These are phyloP conservation scores for Starmerella roubikii DNA, from an alignment of 805 yeast species.

Conservation along the genomic window DNA sequence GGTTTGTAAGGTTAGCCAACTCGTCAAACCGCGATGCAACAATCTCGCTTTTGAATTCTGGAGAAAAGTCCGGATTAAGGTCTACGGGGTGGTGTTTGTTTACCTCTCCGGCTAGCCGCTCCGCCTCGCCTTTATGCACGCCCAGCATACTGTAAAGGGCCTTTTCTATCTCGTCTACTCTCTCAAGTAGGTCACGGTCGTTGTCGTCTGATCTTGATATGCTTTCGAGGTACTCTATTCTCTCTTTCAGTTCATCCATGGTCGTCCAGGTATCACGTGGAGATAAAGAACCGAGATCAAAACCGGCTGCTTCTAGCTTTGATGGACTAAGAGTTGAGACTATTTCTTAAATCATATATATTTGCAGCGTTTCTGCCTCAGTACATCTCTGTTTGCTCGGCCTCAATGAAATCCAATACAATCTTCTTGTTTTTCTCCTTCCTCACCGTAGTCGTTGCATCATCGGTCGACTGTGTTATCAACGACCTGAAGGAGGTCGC, in stretches of 20 bases:
- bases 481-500: conserved; percentile 8
- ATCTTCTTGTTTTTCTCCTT: no score
- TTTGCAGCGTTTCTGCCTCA: no score
- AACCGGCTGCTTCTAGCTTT: not conserved
- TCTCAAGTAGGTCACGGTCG: conserved; percentile 5
- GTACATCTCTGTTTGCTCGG: no score
- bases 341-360: not conserved
- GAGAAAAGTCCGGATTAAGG: not conserved
- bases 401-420: no score
- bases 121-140: conserved; percentile 8
- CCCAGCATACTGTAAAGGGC: conserved; percentile 10
- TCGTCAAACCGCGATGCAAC: conserved; percentile 8
- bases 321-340: not conserved
- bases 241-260: conserved; percentile 17
- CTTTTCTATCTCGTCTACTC: conserved; percentile 11
- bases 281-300: no score
- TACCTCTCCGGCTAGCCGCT: conserved; percentile 10
- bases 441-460: conserved; percentile 1
- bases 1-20: conserved; percentile 7
- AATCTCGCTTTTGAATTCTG: conserved; percentile 5
- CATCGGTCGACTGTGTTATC: conserved; percentile 10
- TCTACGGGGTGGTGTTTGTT: not conserved
- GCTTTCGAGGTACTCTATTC: conserved; percentile 16
- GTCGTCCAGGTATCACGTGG: no score
- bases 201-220: conserved; percentile 3